Conservation (phyloP, 2,329 filamentous ascomycete species). For the Cordyceps cicadae region DNA sequence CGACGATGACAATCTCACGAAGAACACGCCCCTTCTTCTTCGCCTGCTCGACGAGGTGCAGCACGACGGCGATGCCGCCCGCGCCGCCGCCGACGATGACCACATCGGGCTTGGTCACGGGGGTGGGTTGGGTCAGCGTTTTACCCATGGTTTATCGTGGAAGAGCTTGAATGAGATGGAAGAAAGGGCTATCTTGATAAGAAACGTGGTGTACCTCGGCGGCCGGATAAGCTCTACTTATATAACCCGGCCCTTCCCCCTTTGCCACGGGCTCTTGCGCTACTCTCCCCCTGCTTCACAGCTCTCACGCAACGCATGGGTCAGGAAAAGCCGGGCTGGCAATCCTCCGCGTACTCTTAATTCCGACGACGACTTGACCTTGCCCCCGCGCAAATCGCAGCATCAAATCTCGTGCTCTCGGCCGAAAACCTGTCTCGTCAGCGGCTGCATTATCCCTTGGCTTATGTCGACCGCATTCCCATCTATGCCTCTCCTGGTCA, state of each 20-base stretch:
- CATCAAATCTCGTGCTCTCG: neutral
- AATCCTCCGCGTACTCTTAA: neutral
- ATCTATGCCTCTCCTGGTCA: neutral
- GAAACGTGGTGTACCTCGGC: neutral
- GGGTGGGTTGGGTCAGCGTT: neutral
- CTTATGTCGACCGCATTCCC: conserved; percentile 4
- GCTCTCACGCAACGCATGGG: neutral
- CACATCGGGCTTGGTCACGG: conserved; percentile 3
- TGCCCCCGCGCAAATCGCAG: neutral
- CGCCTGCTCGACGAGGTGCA: conserved; percentile 7
- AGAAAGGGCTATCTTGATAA: neutral
- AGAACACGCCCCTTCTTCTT: conserved; percentile 6
- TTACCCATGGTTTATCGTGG: conserved; percentile 3
- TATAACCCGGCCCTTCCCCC: too few species aligned
- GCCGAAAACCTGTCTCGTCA: neutral
- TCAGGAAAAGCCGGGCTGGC: neutral
- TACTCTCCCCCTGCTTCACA: neutral
- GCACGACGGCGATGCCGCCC: conserved; percentile 5
- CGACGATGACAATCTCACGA: neutral
- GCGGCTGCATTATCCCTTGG: neutral
- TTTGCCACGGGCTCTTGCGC: neutral
- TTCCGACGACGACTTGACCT: neutral
- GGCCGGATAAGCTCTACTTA: conserved; percentile 7
- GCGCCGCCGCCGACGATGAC: conserved; percentile 9
- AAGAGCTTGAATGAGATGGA: neutral